Base-by-base conservation (phyloP, 768 basidiomycete species). In the Phanerodontia chrysosporium region DNA sequence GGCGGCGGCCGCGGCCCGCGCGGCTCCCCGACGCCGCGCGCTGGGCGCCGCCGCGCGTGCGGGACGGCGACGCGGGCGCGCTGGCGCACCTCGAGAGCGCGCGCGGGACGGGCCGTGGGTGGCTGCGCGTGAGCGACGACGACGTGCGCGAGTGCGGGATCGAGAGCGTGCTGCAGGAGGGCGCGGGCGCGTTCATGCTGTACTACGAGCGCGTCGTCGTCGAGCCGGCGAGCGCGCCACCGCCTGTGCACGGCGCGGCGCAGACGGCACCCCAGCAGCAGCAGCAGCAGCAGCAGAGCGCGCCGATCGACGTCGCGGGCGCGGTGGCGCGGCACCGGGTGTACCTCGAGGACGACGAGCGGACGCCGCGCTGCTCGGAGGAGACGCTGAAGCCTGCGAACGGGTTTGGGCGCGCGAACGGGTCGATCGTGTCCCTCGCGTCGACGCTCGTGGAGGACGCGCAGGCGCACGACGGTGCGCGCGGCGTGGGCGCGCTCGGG, bases 151-250 rank as follows among this genome's bases (percentile, higher is more conserved):
- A 92, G 65, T 85, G 85, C 36, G 88, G 87, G 27, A 80, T 94
- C 55, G 85, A 89, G 74, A 76, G 77, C 55, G 91, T 92, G 67
- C 72, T 92, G 55, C 75, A 78, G 68, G 89, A 89, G 78, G 89
- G 87, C 54, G 77, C 81, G n/a, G 90, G 84, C 61, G 80, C 78
- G 18, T 96, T 98, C 72, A 92, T 99, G 90, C 79, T 98, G 39
- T 98, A 92, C 68, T 99, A 98, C 66, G 96, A 99, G 77, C 82
- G 85, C 46, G 76, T 87, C 29, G n/a, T n/a, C n/a, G n/a, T n/a
- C n/a, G n/a, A n/a, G n/a, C n/a, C n/a, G n/a, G n/a, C n/a, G n/a
- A n/a, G n/a, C n/a, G 29, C 42, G 30, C 22, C 25, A 30, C 54
- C 14, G 53, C 12, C n/a, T 6, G 9, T 13, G 21, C 9, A 30